phyloP scores from a whole-genome alignment of 2,329 filamentous ascomycete species.

The Neocatenulostroma microsporum region DNA sequence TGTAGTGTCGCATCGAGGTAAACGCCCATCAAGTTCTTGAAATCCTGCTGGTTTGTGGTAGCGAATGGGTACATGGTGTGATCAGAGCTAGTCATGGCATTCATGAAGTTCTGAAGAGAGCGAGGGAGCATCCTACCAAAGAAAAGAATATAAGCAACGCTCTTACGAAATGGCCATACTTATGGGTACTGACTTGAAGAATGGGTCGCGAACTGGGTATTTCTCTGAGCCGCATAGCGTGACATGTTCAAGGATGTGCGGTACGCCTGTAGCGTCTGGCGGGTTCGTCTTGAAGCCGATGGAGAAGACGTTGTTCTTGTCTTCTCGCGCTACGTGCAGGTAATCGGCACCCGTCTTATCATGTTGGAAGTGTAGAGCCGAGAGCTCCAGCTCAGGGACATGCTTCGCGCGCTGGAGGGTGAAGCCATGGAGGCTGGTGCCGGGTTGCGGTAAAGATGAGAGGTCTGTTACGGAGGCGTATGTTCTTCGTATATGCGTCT shows the following conservation, averaged over 20 bases:
- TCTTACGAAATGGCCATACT: no score
- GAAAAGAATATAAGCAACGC: no score
- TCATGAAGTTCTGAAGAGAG: constrained; percentile 99
- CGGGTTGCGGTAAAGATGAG: constrained; percentile 65
- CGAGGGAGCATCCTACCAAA: constrained; percentile 99
- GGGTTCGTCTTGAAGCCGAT: constrained; percentile 99
- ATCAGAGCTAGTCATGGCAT: constrained; percentile 92
- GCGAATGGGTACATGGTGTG: constrained; percentile 98
- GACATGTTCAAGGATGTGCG: constrained; percentile 95
- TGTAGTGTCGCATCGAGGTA: constrained; percentile 92
- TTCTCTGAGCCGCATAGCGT: constrained; percentile 93
- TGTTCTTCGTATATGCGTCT: constrained; percentile 20
- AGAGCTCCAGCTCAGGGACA: constrained; percentile 87
- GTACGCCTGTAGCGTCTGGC: constrained; percentile 89
- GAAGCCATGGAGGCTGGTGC: constrained; percentile 87
- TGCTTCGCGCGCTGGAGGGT: constrained; percentile 82
- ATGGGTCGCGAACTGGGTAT: no score
- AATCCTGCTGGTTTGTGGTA: constrained; percentile 91
- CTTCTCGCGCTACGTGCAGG: constrained; percentile 86
- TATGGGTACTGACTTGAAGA: no score
- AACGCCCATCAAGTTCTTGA: constrained; percentile 90
- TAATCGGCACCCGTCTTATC: constrained; percentile 96
- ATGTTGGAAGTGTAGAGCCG: constrained; percentile 81
- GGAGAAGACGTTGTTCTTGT: constrained; percentile 98
- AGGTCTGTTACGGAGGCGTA: constrained; percentile 67